Percentiles rank a stretch among this genome's conserved stretches.
Conservation (phyloP, 1,284 basidiomycete genomes). For the Omphalotus olearius region DNA sequence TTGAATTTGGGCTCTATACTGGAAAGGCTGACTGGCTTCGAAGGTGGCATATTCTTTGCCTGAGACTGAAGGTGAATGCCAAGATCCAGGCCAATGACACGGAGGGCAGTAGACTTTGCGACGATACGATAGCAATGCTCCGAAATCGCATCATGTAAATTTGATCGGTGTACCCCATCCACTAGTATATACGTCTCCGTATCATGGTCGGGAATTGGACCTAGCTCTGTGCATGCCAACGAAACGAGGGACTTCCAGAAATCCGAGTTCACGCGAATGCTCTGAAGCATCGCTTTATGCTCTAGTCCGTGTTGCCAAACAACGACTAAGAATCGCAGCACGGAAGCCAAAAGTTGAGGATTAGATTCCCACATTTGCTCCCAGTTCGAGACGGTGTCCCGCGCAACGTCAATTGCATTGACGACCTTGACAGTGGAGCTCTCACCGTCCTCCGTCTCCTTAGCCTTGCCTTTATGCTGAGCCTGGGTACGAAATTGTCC, state of each 20-base stretch:
- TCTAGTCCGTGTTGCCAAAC: constrained; percentile 84
- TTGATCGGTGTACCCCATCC: constrained; percentile 54
- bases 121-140: constrained; percentile 67
- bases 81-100: constrained; percentile 68
- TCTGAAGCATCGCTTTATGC: constrained; percentile 58
- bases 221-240: constrained; percentile 61
- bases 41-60: constrained; percentile 27
- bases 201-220: constrained; percentile 61
- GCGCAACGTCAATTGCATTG: constrained; percentile 62
- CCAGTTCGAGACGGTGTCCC: constrained; percentile 66
- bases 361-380: constrained; percentile 70
- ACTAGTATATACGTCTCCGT: constrained; percentile 39
- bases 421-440: constrained; percentile 27
- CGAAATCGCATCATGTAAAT: constrained; percentile 57
- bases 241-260: constrained; percentile 66
- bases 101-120: constrained; percentile 72
- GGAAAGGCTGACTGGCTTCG: constrained; percentile 55
- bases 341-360: constrained; percentile 71
- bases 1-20: constrained; percentile 54
- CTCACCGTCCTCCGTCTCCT: constrained; percentile 20
- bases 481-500: constrained; percentile 53
- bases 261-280: constrained; percentile 46
- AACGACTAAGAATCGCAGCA: constrained; percentile 75
- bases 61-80: constrained; percentile 47
- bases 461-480: constrained; percentile 29